Evolutionary conservation across 495 filamentous ascomycete genomes (phyloP), one percentile per base, ranked within the genome.

Genomic region (Aspergillus taichungensis): DNA sequence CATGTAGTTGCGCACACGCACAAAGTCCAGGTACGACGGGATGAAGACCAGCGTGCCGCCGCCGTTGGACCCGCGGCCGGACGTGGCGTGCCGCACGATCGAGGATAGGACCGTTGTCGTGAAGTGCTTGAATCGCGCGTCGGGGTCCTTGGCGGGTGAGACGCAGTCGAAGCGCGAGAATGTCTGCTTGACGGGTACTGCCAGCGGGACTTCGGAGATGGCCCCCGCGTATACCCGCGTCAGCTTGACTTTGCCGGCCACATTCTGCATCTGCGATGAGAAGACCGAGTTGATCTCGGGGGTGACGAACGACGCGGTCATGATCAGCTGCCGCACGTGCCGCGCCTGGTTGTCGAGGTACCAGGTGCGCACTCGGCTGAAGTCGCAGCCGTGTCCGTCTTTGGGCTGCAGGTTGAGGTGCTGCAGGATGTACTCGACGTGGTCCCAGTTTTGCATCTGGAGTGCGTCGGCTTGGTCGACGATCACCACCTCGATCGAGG

Each of bases 371-470:
- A 96, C 89, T 4, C 94, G 83, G 51, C 82, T 84, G 63, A 96
- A 95, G 69, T 98, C 92, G 55, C 88, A 94, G 48, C 86, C 88
- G 64, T 97, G 92, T 3, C 87, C 78, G 55, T 95, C 87, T 44
- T 80, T 84, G 12, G 91, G 92, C 53, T 92, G 88, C 35, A 83
- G 72, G 63, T 97, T 98, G 37, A 97, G 80, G 63, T 96, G 88
- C 49, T 88, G 79, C 58, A 96, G 86, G 52, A 95, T 80, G 60
- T 81, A 85, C 53, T 88, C 85, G 42, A 95, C 77, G 65, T 97
- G 89, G 54, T 95, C 90, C 92, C 94, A 97, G 64, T 95, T 95
- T 58, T 98, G 92, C 90, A 95, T 96, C 12, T 90, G 76, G 11
- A 97, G 73, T 1, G 89, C 88, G 61, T 97, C 94, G 34, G 88